Base-by-base conservation (phyloP, 2,329 filamentous ascomycete genomes). In the Stachybotrys echinatus region DNA sequence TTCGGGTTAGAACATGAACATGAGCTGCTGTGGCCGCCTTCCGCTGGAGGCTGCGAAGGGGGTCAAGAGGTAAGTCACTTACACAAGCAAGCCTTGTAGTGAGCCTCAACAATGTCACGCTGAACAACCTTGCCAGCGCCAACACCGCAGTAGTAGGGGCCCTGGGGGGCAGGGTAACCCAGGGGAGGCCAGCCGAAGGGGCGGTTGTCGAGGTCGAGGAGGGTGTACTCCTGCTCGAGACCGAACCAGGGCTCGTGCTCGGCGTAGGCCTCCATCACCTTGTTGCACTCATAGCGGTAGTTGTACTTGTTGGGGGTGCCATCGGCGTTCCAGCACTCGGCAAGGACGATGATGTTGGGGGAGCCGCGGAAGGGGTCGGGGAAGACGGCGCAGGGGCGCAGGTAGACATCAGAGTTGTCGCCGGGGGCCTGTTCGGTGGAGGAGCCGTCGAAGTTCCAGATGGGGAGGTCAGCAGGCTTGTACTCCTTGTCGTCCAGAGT, bases 251-350 rank as follows among this genome's bases (percentile, higher is more conserved):
- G 92, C 69, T 88, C 80, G 64, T 92, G 86, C 51, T 84, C 77
- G 69, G 85, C 85, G 72, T 96, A 85, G 55, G 85, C 81, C 72
- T 94, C 84, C 89, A 97, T 95, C 63, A 96, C 79, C 72, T 94
- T 87, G 67, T 83, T 83, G 65, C 85, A 88, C 66, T 97, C 92
- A 70, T 96, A 88, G 61, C 94, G 89, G 85, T 87, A 89, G 87
- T 99, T 99, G 87, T 83, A 97, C 74, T 95, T 92, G 85, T 97
- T 99, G 73, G 94, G 94, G 55, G 85, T 90, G 67, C 91, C 92
- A 73, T 96, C 92, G 58, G 88, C 79, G 69, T 92, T 91, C 88
- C 90, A 96, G 74, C 89, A 95, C 79, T 96, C 92, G 68, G 86
- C 83, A 65, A 97, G 87, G 63, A 97, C 92, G 62, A 96, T 84